Evolutionary conservation across 139 green algal species (phyloP).

Genomic region (Chlorella sp.): DNA sequence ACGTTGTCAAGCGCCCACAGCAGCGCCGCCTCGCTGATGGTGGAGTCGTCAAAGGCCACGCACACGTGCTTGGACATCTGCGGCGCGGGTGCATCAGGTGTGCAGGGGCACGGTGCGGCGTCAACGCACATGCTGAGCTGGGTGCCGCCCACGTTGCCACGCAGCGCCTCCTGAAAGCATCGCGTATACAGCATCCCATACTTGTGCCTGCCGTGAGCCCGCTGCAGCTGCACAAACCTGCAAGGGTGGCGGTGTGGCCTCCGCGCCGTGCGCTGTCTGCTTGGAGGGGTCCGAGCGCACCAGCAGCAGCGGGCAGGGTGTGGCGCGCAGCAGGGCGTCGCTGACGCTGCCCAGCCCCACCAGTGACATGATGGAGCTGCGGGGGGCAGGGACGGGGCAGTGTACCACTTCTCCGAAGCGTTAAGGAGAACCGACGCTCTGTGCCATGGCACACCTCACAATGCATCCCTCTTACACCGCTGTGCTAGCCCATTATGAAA

Average conservation of each 20-base stretch:
- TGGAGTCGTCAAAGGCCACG: constrained; percentile 31
- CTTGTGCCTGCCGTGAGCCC: too few relatives aligned
- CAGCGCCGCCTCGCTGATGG: constrained; percentile 22
- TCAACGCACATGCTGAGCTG: too few relatives aligned
- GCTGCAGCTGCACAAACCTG: too few relatives aligned
- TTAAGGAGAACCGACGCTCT: too few relatives aligned
- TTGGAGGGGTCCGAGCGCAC: background rate
- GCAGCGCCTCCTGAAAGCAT: too few relatives aligned
- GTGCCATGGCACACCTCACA: too few relatives aligned
- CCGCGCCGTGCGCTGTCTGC: background rate
- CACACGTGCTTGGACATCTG: constrained; percentile 14
- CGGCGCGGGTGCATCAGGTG: background rate
- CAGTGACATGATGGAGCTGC: background rate
- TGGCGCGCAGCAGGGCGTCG: background rate
- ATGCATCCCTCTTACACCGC: too few relatives aligned
- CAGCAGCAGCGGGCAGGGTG: background rate
- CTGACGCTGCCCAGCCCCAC: background rate
- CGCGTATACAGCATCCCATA: too few relatives aligned
- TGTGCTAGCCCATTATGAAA: too few relatives aligned
- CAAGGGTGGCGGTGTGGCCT: background rate
- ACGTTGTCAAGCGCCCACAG: constrained; percentile 35
- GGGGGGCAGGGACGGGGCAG: background rate
- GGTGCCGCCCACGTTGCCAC: too few relatives aligned
- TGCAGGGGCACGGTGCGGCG: too few relatives aligned
- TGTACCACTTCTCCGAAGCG: background rate